phyloP scores from a whole-genome alignment of 2,329 filamentous ascomycete species.

The Aspergillus neoniger region DNA sequence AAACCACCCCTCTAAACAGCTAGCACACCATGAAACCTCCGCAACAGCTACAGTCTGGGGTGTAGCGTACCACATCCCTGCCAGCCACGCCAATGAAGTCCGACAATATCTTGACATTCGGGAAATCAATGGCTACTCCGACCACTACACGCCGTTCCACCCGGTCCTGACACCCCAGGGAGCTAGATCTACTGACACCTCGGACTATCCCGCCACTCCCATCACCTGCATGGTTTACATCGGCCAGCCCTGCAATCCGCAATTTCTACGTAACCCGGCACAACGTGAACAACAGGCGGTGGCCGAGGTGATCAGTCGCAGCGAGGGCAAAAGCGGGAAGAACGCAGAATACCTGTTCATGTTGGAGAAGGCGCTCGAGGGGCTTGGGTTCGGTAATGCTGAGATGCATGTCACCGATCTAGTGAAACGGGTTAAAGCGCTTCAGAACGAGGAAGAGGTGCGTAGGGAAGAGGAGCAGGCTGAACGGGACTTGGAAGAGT shows the following conservation, averaged over 20 bases:
- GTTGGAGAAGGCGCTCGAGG: constrained; percentile 72
- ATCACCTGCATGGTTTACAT: constrained; percentile 80
- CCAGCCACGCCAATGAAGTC: constrained; percentile 74
- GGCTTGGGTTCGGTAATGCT: constrained; percentile 71
- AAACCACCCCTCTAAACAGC: constrained; percentile 24
- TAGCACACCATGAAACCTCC: constrained; percentile 35
- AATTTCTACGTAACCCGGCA: constrained; percentile 65
- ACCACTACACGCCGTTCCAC: constrained; percentile 85
- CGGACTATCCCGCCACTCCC: constrained; percentile 22
- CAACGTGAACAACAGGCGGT: constrained; percentile 74
- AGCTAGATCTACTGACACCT: constrained; percentile 3
- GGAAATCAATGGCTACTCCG: constrained; percentile 96
- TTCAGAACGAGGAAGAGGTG: constrained; percentile 51
- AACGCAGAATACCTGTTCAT: constrained; percentile 88
- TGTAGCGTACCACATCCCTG: constrained; percentile 81
- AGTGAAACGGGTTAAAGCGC: constrained; percentile 67
- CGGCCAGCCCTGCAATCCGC: constrained; percentile 86
- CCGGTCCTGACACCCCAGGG: constrained; percentile 47
- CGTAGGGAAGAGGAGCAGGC: constrained; percentile 36
- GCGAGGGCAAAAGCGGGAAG: constrained; percentile 79
- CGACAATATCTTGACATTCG: constrained; percentile 90
- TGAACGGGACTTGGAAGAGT: constrained; percentile 30
- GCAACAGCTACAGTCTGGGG: constrained; percentile 72
- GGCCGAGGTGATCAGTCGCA: constrained; percentile 76
- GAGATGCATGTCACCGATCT: constrained; percentile 86